Conservation (phyloP, 192 early-diverging fungal genomes). For the Coemansia sp. region DNA sequence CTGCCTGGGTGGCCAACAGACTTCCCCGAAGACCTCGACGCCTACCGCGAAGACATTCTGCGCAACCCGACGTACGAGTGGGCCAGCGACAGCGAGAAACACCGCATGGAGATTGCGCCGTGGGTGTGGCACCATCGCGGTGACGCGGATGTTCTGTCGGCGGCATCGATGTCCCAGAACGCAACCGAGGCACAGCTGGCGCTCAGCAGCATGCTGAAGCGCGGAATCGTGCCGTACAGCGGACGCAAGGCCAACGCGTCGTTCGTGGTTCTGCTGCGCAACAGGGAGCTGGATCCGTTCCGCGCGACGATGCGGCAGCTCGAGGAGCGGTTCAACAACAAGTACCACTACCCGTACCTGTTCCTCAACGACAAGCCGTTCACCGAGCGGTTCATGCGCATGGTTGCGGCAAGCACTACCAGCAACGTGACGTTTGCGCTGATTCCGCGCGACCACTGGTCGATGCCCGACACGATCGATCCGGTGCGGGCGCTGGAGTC, state of each 20-base stretch:
- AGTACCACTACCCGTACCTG: slow-evolving; percentile 70
- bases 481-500: slow-evolving; percentile 17
- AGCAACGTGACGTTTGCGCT: slow-evolving; percentile 59
- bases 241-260: slow-evolving; percentile 25
- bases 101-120: slow-evolving; percentile 50
- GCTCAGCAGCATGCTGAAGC: slow-evolving; percentile 13
- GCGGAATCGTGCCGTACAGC: slow-evolving; percentile 15
- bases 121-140: slow-evolving; percentile 57
- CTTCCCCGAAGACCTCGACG: slow-evolving; percentile 32
- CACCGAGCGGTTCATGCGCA: slow-evolving; percentile 55
- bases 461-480: slow-evolving; percentile 55
- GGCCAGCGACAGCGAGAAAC: slow-evolving; percentile 19
- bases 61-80: slow-evolving; percentile 3
- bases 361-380: slow-evolving; percentile 71
- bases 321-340: slow-evolving; percentile 66
- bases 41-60: slow-evolving; percentile 30
- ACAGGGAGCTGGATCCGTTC: slow-evolving; percentile 58
- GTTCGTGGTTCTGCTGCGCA: slow-evolving; percentile 61
- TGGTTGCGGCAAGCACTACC: slow-evolving; percentile 46
- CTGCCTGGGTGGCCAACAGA: slow-evolving; percentile 41
- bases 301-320: slow-evolving; percentile 56
- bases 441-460: slow-evolving; percentile 58
- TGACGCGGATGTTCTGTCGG: slow-evolving; percentile 19
- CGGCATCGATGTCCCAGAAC: not conserved
- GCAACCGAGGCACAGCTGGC: not conserved